These are phyloP conservation scores for Talaromyces albobiverticillius DNA, from an alignment of 2,329 filamentous ascomycete species.

Conservation along the genomic window DNA sequence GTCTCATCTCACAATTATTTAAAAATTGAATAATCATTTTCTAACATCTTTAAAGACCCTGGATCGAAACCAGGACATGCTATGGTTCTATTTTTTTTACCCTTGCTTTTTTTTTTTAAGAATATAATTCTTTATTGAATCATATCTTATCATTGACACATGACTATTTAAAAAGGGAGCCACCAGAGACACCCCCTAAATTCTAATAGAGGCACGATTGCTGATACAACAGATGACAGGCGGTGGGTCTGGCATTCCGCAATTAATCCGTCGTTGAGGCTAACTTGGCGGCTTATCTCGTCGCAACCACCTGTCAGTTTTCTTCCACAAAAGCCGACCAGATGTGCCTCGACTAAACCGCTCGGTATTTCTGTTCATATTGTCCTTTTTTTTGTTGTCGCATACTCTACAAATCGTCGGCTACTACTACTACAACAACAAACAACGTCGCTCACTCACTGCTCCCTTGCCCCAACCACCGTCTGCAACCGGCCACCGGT, in stretches of 20 bases:
- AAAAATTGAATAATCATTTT: not conserved
- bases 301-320: constrained; percentile 6
- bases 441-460: not conserved
- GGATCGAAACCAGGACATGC: not conserved
- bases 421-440: not conserved
- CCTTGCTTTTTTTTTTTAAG: not conserved
- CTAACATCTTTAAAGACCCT: not conserved
- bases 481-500: constrained; percentile 1
- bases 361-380: not conserved
- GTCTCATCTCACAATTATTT: not conserved
- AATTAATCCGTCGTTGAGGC: constrained; percentile 6
- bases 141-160: too few species aligned
- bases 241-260: not conserved
- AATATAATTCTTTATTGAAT: too few species aligned
- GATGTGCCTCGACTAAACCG: not conserved
- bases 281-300: constrained; percentile 2
- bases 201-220: too few species aligned
- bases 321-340: not conserved
- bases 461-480: constrained; percentile 1
- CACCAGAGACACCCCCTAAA: too few species aligned
- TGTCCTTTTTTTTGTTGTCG: not conserved
- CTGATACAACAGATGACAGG: too few species aligned
- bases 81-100: not conserved
- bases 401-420: not conserved
- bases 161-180: too few species aligned